Base-by-base conservation (phyloP, 768 basidiomycete genomes). In the Rubroboletus satanas region DNA sequence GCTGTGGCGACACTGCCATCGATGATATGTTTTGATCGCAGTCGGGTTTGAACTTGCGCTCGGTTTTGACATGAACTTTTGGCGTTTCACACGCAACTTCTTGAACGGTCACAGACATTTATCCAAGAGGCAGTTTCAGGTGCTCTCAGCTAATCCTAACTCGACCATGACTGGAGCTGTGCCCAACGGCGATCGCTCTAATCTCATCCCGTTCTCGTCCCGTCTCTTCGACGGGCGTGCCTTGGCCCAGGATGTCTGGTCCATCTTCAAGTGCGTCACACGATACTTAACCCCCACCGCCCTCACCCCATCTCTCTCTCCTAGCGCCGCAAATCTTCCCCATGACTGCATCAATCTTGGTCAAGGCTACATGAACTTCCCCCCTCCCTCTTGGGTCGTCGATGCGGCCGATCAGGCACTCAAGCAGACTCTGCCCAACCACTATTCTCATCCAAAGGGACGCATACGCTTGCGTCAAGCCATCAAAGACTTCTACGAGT, bases 291-390 rank as follows among this genome's bases (percentile, higher is more conserved):
- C n/a, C n/a, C n/a, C n/a, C n/a, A n/a, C n/a, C n/a, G n/a, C n/a
- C n/a, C n/a, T n/a, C n/a, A n/a, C n/a, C n/a, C n/a, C n/a, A n/a
- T n/a, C n/a, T n/a, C n/a, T 39, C 44, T 31, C 7, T n/a, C 26
- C 18, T 68, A 97, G 93, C 67, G 92, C 82, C 42, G 86, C 79
- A 39, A 96, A 97, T 65, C 79, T 98, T 59, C 96, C 96, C 0
- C 59, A 82, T 10, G 92, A 98, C 68, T 93, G 92, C 60, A 89
- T 99, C 68, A 99, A 99, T 73, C 86, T 99, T 42, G 96, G 96
- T 5, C 96, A 87, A 70, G 88, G 88, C 5, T 95, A 93, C 73
- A 95, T 95, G 93, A 93, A 93, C 77, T 95, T 94, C 68, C 70
- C 83, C 1, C 93, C 93, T 15, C 91, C 93, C 3, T 63, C 77